These are phyloP conservation scores for Trichoderma erinaceum DNA, from an alignment of 495 filamentous ascomycete species.

Conservation along the genomic window DNA sequence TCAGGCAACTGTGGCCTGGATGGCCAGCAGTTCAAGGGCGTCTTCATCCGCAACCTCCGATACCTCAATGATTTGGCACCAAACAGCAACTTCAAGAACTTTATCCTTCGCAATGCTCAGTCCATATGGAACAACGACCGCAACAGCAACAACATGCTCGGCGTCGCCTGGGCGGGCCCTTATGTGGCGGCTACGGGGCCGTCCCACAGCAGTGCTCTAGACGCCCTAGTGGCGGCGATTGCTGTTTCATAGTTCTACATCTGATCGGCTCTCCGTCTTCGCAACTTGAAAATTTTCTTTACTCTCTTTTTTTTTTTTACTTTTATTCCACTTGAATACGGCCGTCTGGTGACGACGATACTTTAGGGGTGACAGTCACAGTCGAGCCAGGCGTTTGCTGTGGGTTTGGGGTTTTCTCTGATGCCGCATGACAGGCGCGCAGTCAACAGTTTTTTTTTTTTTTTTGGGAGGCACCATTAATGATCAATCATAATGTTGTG, in stretches of 20 bases:
- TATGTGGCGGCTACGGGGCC: slow-evolving; percentile 40
- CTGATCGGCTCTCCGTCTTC: slow-evolving; percentile 12
- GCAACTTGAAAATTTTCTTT: neutral
- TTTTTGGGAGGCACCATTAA: neutral
- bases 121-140: slow-evolving; percentile 62
- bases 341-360: slow-evolving; percentile 11
- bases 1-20: slow-evolving; percentile 45
- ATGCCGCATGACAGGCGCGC: neutral
- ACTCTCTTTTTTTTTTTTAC: neutral
- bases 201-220: slow-evolving; percentile 62
- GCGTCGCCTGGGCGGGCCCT: slow-evolving; percentile 55
- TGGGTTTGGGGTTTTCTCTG: slow-evolving; percentile 3
- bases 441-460: neutral
- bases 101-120: slow-evolving; percentile 57
- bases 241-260: slow-evolving; percentile 24
- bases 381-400: slow-evolving; percentile 12
- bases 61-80: slow-evolving; percentile 50
- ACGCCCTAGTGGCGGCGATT: slow-evolving; percentile 62
- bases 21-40: slow-evolving; percentile 70
- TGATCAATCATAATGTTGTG: slow-evolving; percentile 3
- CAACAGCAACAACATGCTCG: slow-evolving; percentile 44
- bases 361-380: neutral
- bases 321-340: neutral
- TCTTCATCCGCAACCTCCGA: slow-evolving; percentile 66
- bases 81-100: slow-evolving; percentile 43